These are phyloP conservation scores for Mycena vulgaris DNA, from an alignment of 768 basidiomycete genomes.

Conservation along the genomic window DNA sequence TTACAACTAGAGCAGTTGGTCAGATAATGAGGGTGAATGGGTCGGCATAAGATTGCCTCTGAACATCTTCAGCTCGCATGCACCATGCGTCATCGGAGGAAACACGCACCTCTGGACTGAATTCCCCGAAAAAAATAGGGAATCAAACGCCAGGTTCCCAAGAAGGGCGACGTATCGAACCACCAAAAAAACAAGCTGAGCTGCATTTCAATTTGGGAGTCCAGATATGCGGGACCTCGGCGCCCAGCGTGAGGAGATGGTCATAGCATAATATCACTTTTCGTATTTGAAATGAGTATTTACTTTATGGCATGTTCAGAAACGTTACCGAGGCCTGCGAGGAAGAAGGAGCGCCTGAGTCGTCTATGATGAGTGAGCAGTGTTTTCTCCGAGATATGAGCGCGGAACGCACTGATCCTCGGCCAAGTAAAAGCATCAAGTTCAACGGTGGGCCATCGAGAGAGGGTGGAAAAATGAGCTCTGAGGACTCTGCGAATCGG, in stretches of 20 bases:
- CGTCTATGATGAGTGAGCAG: slow-evolving; percentile 1
- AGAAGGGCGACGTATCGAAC: slow-evolving; percentile 10
- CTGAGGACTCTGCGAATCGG: too few relatives aligned
- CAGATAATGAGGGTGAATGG: too few relatives aligned
- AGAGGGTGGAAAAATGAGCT: too few relatives aligned
- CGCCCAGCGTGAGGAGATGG: too few relatives aligned
- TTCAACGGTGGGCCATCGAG: slow-evolving; percentile 7
- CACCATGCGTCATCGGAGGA: too few relatives aligned
- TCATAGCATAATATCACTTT: slow-evolving; percentile 1
- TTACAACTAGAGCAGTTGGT: neutral
- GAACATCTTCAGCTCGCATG: too few relatives aligned
- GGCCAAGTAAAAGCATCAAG: neutral
- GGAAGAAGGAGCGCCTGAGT: neutral
- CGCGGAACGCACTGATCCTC: neutral
- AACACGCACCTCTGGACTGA: neutral
- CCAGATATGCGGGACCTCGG: slow-evolving; percentile 14
- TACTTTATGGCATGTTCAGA: too few relatives aligned
- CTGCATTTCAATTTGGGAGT: neutral
- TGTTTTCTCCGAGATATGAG: neutral
- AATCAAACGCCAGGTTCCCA: slow-evolving; percentile 7
- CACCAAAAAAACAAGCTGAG: slow-evolving; percentile 4
- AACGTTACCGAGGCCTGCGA: slow-evolving; percentile 14
- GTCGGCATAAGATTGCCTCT: too few relatives aligned
- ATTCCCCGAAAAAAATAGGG: slow-evolving; percentile 8
- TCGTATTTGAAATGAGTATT: too few relatives aligned